Evolutionary conservation across 2,329 filamentous ascomycete genomes (phyloP).

Genomic region (Diaporthe vaccinii): DNA sequence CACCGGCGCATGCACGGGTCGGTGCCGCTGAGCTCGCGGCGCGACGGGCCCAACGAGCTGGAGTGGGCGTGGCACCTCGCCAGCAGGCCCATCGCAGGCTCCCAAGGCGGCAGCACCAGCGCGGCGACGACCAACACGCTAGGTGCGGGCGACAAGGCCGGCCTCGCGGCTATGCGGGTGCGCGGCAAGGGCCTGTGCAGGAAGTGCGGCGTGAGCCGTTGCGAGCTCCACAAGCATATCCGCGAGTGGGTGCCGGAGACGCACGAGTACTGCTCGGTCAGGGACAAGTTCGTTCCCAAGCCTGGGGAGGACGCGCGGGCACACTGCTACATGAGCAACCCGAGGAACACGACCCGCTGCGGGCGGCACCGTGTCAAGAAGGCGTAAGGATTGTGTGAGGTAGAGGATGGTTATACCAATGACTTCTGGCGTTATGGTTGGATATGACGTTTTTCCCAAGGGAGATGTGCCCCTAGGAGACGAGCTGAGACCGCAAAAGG

Average conservation of each 20-base stretch:
- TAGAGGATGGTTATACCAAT: neutral
- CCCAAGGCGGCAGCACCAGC: slow-evolving; percentile 33
- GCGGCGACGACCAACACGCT: slow-evolving; percentile 32
- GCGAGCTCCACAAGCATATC: slow-evolving; percentile 74
- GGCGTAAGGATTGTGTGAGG: slow-evolving; percentile 41
- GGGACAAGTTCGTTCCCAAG: slow-evolving; percentile 66
- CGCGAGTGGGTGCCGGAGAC: slow-evolving; percentile 69
- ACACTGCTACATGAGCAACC: slow-evolving; percentile 72
- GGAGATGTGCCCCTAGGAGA: neutral
- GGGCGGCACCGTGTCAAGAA: slow-evolving; percentile 64
- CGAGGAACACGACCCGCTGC: slow-evolving; percentile 69
- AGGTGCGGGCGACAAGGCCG: slow-evolving; percentile 42
- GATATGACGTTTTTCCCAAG: neutral
- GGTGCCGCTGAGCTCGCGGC: slow-evolving; percentile 69
- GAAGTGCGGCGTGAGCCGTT: slow-evolving; percentile 72
- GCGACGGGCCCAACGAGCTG: slow-evolving; percentile 72
- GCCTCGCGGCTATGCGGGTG: slow-evolving; percentile 63
- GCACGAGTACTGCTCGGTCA: slow-evolving; percentile 72
- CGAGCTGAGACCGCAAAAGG: neutral
- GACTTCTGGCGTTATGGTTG: slow-evolving; percentile 12
- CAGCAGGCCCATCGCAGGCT: slow-evolving; percentile 51
- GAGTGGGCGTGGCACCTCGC: slow-evolving; percentile 75
- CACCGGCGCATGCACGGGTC: slow-evolving; percentile 68
- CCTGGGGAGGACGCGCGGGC: slow-evolving; percentile 61
- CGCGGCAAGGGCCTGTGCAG: slow-evolving; percentile 73